Base-by-base conservation (phyloP, 2,329 filamentous ascomycete genomes). In the Sporothrix luriei region DNA sequence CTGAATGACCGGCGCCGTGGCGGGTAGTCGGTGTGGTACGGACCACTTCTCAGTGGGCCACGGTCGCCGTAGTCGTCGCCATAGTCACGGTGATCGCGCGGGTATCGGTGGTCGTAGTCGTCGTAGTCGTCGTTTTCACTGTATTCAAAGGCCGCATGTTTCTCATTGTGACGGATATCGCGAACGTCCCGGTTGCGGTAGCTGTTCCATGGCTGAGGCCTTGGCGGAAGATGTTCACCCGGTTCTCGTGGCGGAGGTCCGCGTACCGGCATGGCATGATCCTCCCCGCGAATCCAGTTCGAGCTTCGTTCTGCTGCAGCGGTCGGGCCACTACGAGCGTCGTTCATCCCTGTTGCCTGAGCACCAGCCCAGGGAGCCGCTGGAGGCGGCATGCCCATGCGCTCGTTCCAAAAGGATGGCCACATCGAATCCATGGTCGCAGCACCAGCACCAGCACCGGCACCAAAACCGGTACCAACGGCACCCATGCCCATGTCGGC, bases 1-100 rank as follows among this genome's bases (percentile, higher is more conserved):
- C 51, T 46, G n/a, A 61, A 61, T 33, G 51, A 69, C 4, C 62
- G 59, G 13, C 68, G 68, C 6, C 68, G 68, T 13, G 46, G 55
- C n/a, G 54, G 33, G 40, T 33, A 29, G 7, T 59, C 57, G 4
- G 29, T 29, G n/a, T 52, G 26, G 33, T 66, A 64, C 13, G 48
- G 38, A 21, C 21, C 59, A 19, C 62, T 51, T 52, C 29, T 48
- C 5, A 16, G 26, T 11, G 59, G 40, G 26, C 40, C 51, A 9
- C 26, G 48, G 26, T 33, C 38, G 6, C 26, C 48, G 13, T 52
- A 61, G 40, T 49, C 43, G 67, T 21, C 29, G 33, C 33, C 1
- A 7, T 48, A 38, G 14, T 21, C n/a, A 2, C 19, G 46, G 26
- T 49, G 24, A 16, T 48, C 21, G 4, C 61, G 38, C 49, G 16